Evolutionary conservation across 2,329 filamentous ascomycete genomes (phyloP), one percentile per base, ranked within the genome.

Genomic region (Exophiala dermatitidis): DNA sequence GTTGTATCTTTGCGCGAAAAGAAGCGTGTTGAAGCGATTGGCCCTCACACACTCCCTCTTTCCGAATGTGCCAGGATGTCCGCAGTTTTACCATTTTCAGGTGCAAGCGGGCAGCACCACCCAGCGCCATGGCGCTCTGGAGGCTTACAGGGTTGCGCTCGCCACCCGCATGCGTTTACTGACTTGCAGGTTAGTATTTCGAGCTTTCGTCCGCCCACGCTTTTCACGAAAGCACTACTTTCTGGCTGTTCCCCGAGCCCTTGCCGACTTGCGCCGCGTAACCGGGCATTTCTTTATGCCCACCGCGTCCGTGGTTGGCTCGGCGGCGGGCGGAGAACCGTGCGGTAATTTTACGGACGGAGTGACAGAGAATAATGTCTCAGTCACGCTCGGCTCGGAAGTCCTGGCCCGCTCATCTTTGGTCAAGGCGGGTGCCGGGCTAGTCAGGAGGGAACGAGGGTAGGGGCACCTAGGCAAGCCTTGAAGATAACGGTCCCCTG

Each of bases 301-400:
- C 48, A 8, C 38, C 38, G 29, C 41, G 51, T 34, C 50, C 52
- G 54, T 54, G 54, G 57, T 59, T 57, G 57, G 57, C 57, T 59
- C 57, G 57, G 57, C 51, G 57, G 38, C 33, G 48, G 46, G 57
- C 57, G 54, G 57, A 59, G 57, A 42, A 44, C 12, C 12, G 12
- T 53, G 53, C 57, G 57, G 57, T 57, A 57, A 59, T 59, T 59
- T 59, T 48, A 59, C 57, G 57, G 38, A 41, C 38, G 26, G 38
- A 52, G 51, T 59, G 57, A 56, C 57, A 57, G 52, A 52, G 52
- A 48, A 26, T 41, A 53, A 56, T 59, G 57, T 59, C 57, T 59
- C 57, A 59, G 51, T 57, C 57, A 56, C 31, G 50, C 46, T 56
- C 53, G 51, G 50, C 45, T 50, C 48, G 57, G 43, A 34, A 45